Conservation (phyloP, 306 rosid genomes). For the Casuarina equisetifolia region DNA sequence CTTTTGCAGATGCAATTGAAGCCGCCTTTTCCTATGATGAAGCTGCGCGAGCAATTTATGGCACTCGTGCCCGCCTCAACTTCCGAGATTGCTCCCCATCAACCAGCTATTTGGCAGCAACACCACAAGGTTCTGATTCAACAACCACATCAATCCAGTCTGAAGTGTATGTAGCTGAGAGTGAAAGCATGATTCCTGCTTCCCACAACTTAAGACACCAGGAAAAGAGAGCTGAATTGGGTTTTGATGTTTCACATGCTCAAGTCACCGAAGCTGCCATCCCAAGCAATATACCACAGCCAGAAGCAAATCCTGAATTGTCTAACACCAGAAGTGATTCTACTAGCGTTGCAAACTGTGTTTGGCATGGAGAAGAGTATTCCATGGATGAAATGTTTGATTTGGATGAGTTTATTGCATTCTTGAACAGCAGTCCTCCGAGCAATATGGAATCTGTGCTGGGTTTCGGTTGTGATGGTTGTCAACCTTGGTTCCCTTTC, state of each 20-base stretch:
- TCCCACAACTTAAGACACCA: not conserved
- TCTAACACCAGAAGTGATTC: not conserved
- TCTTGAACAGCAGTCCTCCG: constrained; percentile 34
- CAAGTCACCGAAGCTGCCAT: constrained; percentile 27
- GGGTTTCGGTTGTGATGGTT: constrained; percentile 16
- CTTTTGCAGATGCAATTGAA: constrained; percentile 61
- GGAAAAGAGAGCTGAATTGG: constrained; percentile 30
- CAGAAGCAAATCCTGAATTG: constrained; percentile 39
- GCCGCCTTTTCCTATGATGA: constrained; percentile 81
- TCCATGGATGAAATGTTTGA: constrained; percentile 64
- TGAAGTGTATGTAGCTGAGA: constrained; percentile 52
- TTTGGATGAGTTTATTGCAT: constrained; percentile 56
- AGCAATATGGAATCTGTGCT: constrained; percentile 26
- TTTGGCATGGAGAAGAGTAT: constrained; percentile 17
- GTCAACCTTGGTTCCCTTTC: constrained; percentile 16
- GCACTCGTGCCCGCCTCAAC: constrained; percentile 71
- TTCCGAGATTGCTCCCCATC: constrained; percentile 52
- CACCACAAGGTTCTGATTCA: constrained; percentile 44
- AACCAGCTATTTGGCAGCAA: constrained; percentile 38
- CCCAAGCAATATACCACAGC: constrained; percentile 27
- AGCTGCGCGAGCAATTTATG: constrained; percentile 90
- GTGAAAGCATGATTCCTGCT: constrained; percentile 15
- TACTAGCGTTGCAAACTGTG: not conserved
- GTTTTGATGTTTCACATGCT: not conserved
- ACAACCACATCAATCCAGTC: constrained; percentile 49